Base-by-base conservation (phyloP, 164 flowering plant genomes). In the Macadamia integrifolia region DNA sequence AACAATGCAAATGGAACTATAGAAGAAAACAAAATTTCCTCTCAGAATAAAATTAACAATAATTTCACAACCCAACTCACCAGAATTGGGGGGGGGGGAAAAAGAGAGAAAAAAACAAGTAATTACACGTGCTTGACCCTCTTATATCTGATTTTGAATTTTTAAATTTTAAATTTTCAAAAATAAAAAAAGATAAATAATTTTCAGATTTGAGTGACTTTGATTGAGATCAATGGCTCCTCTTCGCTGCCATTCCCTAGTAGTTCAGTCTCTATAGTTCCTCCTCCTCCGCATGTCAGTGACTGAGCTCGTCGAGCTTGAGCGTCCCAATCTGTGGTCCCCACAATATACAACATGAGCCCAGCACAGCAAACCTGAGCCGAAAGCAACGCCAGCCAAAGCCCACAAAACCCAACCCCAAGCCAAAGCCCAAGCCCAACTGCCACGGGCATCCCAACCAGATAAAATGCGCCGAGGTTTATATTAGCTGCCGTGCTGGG, bases 381-480 rank as follows among this genome's bases (percentile, higher is more conserved):
- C 63, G 96, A 46, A 0, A 91, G 46, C 13, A 93, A 66, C n/a
- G 97, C 98, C 0, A 88, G 14, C 97, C 97, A 93, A 9, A 91
- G 83, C 72, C 98, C 98, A 74, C 75, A 56, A 66, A 91, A 91
- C 43, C 97, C 98, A 9, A 88, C 73, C 17, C 83, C 87, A 3
- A 79, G 46, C 71, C 66, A 66, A 69, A 91, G 86, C 66, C 87
- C 92, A n/a, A 93, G 85, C 80, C 85, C 91, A 52, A 93, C 55
- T 0, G 94, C 98, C 66, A 91, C 86, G 1, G 98, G 98, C 94
- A 88, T 87, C 1, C 98, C 98, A 67, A 91, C 92, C 4, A 84
- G 71, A 73, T 93, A 93, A 70, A 93, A 93, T 1, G 97, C 96
- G 12, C 92, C 85, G 0, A 93, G 81, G 84, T 93, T 93, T 52